Evolutionary conservation across 1,139 yeast species (phyloP), one percentile per base, ranked within the genome.

Genomic region (Debaryomycetaceae sp.): DNA sequence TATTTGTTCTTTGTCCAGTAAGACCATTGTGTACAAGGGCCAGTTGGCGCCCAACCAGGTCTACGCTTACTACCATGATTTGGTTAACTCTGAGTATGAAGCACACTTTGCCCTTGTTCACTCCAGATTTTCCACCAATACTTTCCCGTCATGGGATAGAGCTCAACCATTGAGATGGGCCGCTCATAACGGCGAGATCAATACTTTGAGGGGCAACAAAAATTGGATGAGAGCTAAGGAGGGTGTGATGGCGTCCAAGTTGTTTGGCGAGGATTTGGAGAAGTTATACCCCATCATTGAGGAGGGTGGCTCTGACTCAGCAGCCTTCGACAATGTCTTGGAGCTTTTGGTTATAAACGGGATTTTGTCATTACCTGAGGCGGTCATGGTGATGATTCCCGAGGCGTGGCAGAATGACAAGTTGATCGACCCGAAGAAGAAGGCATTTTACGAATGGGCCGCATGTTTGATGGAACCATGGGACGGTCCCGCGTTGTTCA

Each of bases 191-290:
- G 98, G 98, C 71, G 98, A 91, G 64, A 91, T 91, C 58, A 91
- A 91, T 63, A 89, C 98, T 27, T 69, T 91, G 55, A 77, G 97
- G 58, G 98, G 98, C 49, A 91, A 91, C 73, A 91, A 88, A 63
- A 91, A 91, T 61, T 91, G 97, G 97, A 89, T 91, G 96, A 78
- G 96, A 49, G 93, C 98, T 27, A 84, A 95, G 61, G 98, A 91
- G 67, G 97, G 97, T 64, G 86, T 89, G 30, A 86, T 91, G 96
- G 71, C 77, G 27, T 83, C 95, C 3, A 71, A 76, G 38, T 71
- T 85, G 40, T 89, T 91, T 56, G 96, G 95, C 43, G 96, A 86
- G 34, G 95, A 86, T 47, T 71, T 89, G 56, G 96, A 88, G 51
- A 79, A 82, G 55, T 70, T 91, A 42, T 89, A 82, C 60, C 98